Evolutionary conservation across 768 basidiomycete genomes (phyloP).

Genomic region (Boletus coccyginus): DNA sequence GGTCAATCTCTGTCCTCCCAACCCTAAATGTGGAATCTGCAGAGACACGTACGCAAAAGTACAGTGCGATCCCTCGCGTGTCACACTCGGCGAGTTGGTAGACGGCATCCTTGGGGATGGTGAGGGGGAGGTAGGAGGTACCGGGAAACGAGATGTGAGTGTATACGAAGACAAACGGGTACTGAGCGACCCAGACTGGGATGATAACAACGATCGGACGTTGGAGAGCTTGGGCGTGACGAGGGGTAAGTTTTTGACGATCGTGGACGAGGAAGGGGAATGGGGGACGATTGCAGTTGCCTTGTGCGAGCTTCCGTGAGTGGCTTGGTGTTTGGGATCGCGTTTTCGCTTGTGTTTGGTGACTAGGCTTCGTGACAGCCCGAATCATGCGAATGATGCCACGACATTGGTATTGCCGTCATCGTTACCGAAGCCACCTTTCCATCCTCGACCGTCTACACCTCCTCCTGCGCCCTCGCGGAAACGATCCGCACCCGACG

Average conservation of each 20-base stretch:
- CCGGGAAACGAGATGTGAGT: conserved; percentile 58
- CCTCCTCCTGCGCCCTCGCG: conserved; percentile 41
- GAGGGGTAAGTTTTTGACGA: conserved; percentile 82
- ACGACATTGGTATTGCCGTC: conserved; percentile 62
- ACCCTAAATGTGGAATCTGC: conserved; percentile 80
- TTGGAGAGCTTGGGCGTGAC: conserved; percentile 78
- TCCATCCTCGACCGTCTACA: conserved; percentile 38
- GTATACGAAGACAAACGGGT: conserved; percentile 87
- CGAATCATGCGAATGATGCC: conserved; percentile 51
- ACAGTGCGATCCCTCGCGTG: conserved; percentile 66
- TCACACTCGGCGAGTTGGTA: conserved; percentile 72
- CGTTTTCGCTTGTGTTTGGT: not conserved
- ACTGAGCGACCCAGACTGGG: conserved; percentile 90
- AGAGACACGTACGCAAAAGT: conserved; percentile 78
- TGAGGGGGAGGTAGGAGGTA: conserved; percentile 29
- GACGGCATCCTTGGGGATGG: conserved; percentile 60
- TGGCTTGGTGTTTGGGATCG: conserved; percentile 13
- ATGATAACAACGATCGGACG: conserved; percentile 81
- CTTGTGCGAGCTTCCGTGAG: conserved; percentile 69
- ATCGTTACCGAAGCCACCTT: conserved; percentile 57
- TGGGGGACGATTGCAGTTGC: conserved; percentile 70
- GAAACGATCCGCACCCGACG: conserved; percentile 60
- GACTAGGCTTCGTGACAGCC: conserved; percentile 33
- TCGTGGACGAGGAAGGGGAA: conserved; percentile 86
- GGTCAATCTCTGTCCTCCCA: conserved; percentile 65